A percentile compares a stretch with the other conserved stretches of the same genome.
phyloP scores from a whole-genome alignment of 2,329 filamentous ascomycete species.

The Aspergillus sojae region DNA sequence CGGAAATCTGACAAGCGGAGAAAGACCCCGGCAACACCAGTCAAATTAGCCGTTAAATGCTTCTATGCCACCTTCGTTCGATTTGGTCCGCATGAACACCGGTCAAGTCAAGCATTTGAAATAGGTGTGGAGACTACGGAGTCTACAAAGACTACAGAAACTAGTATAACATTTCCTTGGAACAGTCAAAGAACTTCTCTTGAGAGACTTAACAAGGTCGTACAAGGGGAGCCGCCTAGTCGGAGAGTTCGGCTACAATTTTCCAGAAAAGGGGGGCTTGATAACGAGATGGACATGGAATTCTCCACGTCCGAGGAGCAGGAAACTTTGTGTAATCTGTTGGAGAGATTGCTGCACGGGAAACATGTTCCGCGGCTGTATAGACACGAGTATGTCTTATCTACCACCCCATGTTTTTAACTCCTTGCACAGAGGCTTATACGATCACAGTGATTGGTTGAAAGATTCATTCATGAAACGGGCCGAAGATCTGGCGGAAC shows the following conservation, averaged over 20 bases:
- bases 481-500: background rate
- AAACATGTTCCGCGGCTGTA: constrained; percentile 9
- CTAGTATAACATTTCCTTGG: constrained; percentile 12
- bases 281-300: constrained; percentile 32
- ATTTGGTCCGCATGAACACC: constrained; percentile 22
- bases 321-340: constrained; percentile 21
- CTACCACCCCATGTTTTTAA: background rate
- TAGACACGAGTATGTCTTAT: constrained; percentile 31
- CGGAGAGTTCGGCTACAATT: constrained; percentile 34
- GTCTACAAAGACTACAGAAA: constrained; percentile 8
- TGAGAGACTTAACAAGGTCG: constrained; percentile 24
- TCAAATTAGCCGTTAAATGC: background rate
- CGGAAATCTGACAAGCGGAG: constrained; percentile 11
- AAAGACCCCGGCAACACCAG: constrained; percentile 5
- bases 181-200: constrained; percentile 18
- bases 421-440: constrained; percentile 11
- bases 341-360: constrained; percentile 15
- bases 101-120: constrained; percentile 8
- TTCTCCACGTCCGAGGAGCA: constrained; percentile 27
- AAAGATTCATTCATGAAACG: constrained; percentile 30
- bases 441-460: constrained; percentile 34
- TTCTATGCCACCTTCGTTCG: constrained; percentile 27
- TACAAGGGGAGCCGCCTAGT: constrained; percentile 24
- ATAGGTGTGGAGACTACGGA: constrained; percentile 19
- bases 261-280: constrained; percentile 21